phyloP scores from a whole-genome alignment of 768 basidiomycete species.

The Pisolithus sp. region DNA sequence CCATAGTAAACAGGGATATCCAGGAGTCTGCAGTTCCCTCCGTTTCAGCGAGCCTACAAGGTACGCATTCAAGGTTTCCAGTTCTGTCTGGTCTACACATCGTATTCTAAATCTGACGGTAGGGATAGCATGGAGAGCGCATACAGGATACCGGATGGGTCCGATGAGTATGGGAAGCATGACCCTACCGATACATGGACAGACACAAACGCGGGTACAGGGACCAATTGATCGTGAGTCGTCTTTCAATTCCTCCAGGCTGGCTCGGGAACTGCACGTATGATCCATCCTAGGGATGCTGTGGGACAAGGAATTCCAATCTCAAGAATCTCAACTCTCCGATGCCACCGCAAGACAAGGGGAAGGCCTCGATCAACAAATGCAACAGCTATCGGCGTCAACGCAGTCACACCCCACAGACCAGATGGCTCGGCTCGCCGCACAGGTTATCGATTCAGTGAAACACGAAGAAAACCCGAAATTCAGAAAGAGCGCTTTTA shows the following conservation, averaged over 20 bases:
- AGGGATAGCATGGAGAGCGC: slow-evolving; percentile 32
- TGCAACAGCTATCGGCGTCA: slow-evolving; percentile 15
- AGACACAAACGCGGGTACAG: not conserved
- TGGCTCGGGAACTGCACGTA: not conserved
- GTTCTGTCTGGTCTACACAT: not conserved
- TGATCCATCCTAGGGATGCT: slow-evolving; percentile 13
- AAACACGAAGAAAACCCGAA: slow-evolving; percentile 74
- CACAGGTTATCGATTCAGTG: slow-evolving; percentile 68
- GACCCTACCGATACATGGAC: slow-evolving; percentile 15
- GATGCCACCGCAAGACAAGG: not conserved
- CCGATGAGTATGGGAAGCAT: slow-evolving; percentile 28
- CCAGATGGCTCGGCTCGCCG: slow-evolving; percentile 77
- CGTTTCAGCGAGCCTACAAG: not conserved
- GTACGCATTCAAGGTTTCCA: not conserved
- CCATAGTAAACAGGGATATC: not conserved
- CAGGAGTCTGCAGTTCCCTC: not conserved
- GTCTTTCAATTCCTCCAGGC: not conserved
- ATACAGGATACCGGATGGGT: slow-evolving; percentile 33
- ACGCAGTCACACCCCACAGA: slow-evolving; percentile 35
- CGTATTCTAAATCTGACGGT: slow-evolving; percentile 18
- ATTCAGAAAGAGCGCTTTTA: slow-evolving; percentile 78
- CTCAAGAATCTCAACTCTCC: slow-evolving; percentile 41
- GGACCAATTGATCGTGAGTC: slow-evolving; percentile 40
- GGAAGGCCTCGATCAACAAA: slow-evolving; percentile 9
- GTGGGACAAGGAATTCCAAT: slow-evolving; percentile 64